Conservation (phyloP, 495 filamentous ascomycete species). For the Talaromyces wortmannii region DNA sequence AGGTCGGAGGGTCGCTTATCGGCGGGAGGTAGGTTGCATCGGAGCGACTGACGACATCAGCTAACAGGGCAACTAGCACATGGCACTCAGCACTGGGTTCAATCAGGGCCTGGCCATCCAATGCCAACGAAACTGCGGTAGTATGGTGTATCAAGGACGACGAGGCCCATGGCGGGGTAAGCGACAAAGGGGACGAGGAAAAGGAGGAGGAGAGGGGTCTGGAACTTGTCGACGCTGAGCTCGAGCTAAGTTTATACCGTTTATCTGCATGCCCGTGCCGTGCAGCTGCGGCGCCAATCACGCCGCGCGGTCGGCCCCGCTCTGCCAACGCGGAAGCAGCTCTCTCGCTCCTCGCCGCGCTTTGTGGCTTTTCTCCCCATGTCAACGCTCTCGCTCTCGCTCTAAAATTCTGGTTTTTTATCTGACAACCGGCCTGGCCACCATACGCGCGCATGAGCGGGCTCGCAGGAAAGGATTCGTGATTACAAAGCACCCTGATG, state of each 20-base stretch:
- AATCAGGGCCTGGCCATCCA: background rate
- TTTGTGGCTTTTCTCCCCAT: background rate
- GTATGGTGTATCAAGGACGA: background rate
- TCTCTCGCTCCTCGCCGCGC: background rate
- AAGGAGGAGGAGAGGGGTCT: background rate
- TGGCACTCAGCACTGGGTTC: background rate
- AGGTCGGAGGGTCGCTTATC: too few relatives aligned
- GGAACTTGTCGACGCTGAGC: too few relatives aligned
- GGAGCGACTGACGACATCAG: too few relatives aligned
- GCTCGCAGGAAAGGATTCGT: background rate
- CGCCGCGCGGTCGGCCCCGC: background rate
- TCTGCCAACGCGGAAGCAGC: background rate
- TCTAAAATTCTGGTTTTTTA: too few relatives aligned
- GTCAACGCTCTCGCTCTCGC: too few relatives aligned
- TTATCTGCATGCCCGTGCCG: background rate
- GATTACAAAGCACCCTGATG: slow-evolving; percentile 23
- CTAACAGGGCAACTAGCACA: background rate
- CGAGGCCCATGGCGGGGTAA: background rate
- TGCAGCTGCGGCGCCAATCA: background rate
- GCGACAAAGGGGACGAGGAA: background rate
- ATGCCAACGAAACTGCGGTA: background rate
- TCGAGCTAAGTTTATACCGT: too few relatives aligned
- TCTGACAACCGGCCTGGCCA: too few relatives aligned
- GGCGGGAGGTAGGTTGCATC: too few relatives aligned
- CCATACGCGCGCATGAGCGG: background rate